Conservation (phyloP, 2,329 filamentous ascomycete genomes). For the Aspergillus sp. region DNA sequence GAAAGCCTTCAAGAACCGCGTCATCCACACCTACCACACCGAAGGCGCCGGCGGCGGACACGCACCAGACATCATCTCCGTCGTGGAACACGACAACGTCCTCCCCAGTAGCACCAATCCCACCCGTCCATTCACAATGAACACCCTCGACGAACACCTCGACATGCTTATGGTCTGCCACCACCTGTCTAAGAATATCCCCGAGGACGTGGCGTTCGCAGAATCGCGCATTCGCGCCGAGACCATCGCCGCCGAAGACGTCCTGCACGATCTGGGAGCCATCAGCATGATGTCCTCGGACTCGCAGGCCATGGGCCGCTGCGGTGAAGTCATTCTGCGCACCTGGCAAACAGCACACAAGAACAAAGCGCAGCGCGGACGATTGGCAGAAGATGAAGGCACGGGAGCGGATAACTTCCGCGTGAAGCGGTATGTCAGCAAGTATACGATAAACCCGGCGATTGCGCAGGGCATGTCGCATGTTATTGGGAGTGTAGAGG, state of each 20-base stretch:
- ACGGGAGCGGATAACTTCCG: conserved; percentile 82
- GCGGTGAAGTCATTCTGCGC: conserved; percentile 83
- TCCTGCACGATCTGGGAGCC: conserved; percentile 87
- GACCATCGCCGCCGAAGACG: conserved; percentile 94
- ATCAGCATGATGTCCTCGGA: conserved; percentile 98
- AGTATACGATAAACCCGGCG: conserved; percentile 94
- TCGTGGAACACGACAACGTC: conserved; percentile 83
- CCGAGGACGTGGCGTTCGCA: conserved; percentile 91
- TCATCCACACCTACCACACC: conserved; percentile 95
- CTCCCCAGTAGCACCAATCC: conserved; percentile 88
- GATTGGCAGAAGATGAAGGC: conserved; percentile 67
- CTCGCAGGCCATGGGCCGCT: conserved; percentile 93
- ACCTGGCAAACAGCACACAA: conserved; percentile 98
- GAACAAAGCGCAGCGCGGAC: conserved; percentile 81
- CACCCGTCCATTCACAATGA: conserved; percentile 79
- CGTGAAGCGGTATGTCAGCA: conserved; percentile 87
- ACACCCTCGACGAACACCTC: conserved; percentile 91
- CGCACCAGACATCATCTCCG: conserved; percentile 90
- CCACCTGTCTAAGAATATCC: conserved; percentile 84
- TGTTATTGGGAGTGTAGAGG: conserved; percentile 76
- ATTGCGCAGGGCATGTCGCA: conserved; percentile 86
- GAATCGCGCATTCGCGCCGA: conserved; percentile 91
- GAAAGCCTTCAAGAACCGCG: conserved; percentile 73
- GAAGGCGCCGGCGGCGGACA: conserved; percentile 93
- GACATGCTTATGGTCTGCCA: conserved; percentile 99